Base-by-base conservation (phyloP, 495 filamentous ascomycete genomes). In the Trichoderma erinaceum region DNA sequence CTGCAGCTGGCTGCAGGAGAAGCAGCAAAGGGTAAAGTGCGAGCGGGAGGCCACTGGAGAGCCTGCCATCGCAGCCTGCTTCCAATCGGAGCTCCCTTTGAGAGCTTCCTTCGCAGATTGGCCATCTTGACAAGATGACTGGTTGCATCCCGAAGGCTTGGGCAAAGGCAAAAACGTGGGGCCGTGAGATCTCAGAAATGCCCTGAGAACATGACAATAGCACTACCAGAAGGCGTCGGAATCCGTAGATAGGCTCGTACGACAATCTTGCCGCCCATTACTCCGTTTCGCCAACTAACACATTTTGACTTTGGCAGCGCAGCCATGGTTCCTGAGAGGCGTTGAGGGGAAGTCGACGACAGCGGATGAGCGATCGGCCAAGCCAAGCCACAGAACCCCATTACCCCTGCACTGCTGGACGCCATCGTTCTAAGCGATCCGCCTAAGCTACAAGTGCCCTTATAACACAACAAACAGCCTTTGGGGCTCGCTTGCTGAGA, bases 141-240 rank as follows among this genome's bases (percentile, higher is more conserved):
- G 56, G 56, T 25, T 29, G 10, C 11, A 15, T 61, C 23, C 16
- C 56, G 23, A 25, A 61, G 56, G 1, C 27, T 32, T 61, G 27
- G 56, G n/a, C 56, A 32, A n/a, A 61, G 56, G 56, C 23, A 25
- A 61, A 61, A 61, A 61, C 56, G 56, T 61, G 56, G 56, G 56
- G 56, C 27, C 27, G 27, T 61, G 56, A 32, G 56, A 61, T 18
- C 18, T 12, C 27, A 15, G 25, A 11, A 29, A 1, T 21, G 11
- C 56, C 21, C 0, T 6, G 27, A 25, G 25, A 61, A 61, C 13
- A 32, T 27, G 11, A 12, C 23, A 61, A 61, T 21, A 25, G 15
- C 27, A 25, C 23, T 61, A 25, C 27, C 23, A 61, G 12, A 61
- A 10, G 11, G 56, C 8, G 6, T 61, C 56, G 56, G 56, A 21